A percentile compares a stretch with the other conserved stretches of the same genome.
Conservation (phyloP, 441 rosid species). For the Melastoma candidum region DNA sequence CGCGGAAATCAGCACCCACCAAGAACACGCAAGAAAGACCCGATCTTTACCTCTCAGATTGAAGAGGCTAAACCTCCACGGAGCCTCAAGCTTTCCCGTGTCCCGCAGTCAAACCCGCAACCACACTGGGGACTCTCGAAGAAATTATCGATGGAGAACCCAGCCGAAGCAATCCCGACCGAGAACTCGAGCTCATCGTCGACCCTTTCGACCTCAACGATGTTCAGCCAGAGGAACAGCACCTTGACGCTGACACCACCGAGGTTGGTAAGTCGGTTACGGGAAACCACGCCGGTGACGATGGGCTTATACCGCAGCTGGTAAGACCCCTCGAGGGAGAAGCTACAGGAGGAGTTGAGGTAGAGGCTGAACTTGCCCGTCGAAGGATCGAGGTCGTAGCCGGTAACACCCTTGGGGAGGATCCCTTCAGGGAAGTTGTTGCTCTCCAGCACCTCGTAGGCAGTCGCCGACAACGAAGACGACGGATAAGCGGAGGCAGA, state of each 20-base stretch:
- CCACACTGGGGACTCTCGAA: no score
- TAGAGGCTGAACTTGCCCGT: slow-evolving; percentile 55
- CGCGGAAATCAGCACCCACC: no score
- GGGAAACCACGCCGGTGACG: slow-evolving; percentile 51
- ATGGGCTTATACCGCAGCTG: slow-evolving; percentile 60
- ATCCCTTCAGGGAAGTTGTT: slow-evolving; percentile 70
- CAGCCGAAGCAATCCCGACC: slow-evolving; percentile 75
- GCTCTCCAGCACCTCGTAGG: slow-evolving; percentile 45
- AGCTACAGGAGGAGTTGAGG: slow-evolving; percentile 50
- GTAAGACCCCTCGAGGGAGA: slow-evolving; percentile 75
- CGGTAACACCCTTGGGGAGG: slow-evolving; percentile 53
- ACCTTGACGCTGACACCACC: slow-evolving; percentile 61
- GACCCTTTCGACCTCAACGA: slow-evolving; percentile 61
- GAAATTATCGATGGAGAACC: no score
- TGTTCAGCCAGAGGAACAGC: slow-evolving; percentile 71
- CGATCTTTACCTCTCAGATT: no score
- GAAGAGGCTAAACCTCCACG: no score
- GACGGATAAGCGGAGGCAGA: slow-evolving; percentile 7
- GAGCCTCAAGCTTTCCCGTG: slow-evolving; percentile 4
- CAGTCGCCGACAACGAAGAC: slow-evolving; percentile 18
- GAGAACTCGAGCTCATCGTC: slow-evolving; percentile 61
- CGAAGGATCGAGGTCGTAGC: slow-evolving; percentile 48
- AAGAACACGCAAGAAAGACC: no score
- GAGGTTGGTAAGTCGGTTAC: slow-evolving; percentile 40
- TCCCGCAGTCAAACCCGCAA: slow-evolving; percentile 46